Percentiles rank a stretch among this genome's conserved stretches.
These are phyloP conservation scores for Phytopythium oedochilum DNA, from an alignment of 352 stramenopile genomes.

Conservation along the genomic window DNA sequence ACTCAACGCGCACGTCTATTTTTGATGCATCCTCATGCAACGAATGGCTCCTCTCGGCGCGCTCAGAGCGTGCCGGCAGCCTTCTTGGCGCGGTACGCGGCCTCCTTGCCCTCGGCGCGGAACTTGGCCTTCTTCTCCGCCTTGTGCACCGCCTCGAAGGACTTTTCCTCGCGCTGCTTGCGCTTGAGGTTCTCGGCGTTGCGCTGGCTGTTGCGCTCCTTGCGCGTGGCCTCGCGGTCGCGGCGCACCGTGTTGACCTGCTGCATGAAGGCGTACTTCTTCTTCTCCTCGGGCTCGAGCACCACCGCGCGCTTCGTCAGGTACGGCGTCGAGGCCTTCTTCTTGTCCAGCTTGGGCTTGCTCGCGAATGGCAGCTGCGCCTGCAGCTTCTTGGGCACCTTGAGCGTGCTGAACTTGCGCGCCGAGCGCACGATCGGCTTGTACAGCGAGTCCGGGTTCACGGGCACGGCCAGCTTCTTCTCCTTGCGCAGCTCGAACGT, in stretches of 20 bases:
- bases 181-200: conserved; percentile 90
- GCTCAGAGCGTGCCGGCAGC: conserved; percentile 15
- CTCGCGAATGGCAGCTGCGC: conserved; percentile 94
- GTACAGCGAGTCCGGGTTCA: conserved; percentile 98
- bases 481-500: conserved; percentile 95
- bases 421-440: conserved; percentile 96
- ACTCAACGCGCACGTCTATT: conserved; percentile 1
- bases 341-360: conserved; percentile 95
- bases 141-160: conserved; percentile 79
- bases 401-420: conserved; percentile 91
- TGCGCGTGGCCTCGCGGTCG: conserved; percentile 93
- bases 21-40: too few relatives aligned
- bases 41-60: too few relatives aligned
- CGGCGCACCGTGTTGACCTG: conserved; percentile 97
- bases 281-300: conserved; percentile 95
- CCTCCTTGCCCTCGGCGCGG: conserved; percentile 78
- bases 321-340: conserved; percentile 86
- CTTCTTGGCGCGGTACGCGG: conserved; percentile 46
- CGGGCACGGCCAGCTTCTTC: conserved; percentile 91
- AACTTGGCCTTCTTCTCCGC: conserved; percentile 88
- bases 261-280: conserved; percentile 97
- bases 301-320: conserved; percentile 89
- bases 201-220: conserved; percentile 87
- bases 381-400: conserved; percentile 97
- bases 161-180: conserved; percentile 88